Percentiles rank a stretch among this genome's conserved stretches.
These are phyloP conservation scores for Scenedesmus sp. DNA, from an alignment of 163 green algal genomes.

Conservation along the genomic window DNA sequence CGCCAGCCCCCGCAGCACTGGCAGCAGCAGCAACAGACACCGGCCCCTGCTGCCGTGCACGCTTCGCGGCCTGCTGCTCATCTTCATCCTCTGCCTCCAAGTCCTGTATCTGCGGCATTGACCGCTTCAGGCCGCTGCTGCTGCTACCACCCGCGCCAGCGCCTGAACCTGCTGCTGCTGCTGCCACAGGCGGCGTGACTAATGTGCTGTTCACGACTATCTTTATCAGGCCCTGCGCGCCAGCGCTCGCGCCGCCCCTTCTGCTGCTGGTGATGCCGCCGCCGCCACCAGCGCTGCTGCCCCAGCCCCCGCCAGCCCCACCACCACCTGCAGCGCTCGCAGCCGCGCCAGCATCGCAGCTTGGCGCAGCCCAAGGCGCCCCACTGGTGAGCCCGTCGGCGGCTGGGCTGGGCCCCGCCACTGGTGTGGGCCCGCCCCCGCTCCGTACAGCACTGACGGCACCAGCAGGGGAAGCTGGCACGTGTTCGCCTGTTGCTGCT, in stretches of 20 bases:
- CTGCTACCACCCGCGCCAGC: background rate
- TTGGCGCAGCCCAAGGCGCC: background rate
- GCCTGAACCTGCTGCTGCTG: background rate
- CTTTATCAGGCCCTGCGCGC: conserved; percentile 25
- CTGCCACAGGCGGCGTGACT: background rate
- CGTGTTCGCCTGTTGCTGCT: background rate
- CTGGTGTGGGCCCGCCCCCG: background rate
- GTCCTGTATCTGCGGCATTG: conserved; percentile 1
- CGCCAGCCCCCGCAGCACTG: background rate
- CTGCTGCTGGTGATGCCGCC: conserved; percentile 32
- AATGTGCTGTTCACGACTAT: conserved; percentile 39
- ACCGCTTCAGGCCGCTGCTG: conserved; percentile 41
- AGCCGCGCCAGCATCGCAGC: background rate
- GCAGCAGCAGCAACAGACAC: background rate
- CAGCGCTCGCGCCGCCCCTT: conserved; percentile 11
- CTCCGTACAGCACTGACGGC: background rate
- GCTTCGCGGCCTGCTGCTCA: conserved; percentile 39
- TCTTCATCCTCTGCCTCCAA: conserved; percentile 6
- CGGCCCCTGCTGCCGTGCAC: background rate
- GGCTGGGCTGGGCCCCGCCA: background rate
- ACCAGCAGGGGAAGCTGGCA: background rate
- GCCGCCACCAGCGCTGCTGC: background rate
- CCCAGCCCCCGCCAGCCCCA: background rate
- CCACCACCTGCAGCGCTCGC: background rate
- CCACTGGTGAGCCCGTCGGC: background rate